phyloP scores from a whole-genome alignment of 176 grass and related monocot species.

The Tillandsia fasciculata region DNA sequence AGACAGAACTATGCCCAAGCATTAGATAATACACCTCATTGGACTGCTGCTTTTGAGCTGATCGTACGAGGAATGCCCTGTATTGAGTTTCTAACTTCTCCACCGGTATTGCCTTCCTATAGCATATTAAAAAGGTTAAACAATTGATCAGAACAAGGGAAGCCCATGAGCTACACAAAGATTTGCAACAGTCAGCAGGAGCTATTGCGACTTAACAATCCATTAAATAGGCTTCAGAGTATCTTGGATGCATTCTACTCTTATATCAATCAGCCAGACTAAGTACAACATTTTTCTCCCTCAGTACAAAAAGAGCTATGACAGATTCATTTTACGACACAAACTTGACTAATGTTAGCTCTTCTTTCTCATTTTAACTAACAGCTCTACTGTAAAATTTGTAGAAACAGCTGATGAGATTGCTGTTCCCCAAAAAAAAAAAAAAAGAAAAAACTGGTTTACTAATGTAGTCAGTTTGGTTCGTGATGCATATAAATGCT shows the following conservation, averaged over 20 bases:
- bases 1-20: neutral
- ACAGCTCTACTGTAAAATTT: no score
- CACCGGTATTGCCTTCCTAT: constrained; percentile 57
- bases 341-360: neutral
- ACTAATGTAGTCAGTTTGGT: no score
- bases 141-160: neutral
- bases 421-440: no score
- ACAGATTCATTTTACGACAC: neutral
- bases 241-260: neutral
- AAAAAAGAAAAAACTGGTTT: no score
- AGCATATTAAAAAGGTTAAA: neutral
- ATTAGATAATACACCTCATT: constrained; percentile 35
- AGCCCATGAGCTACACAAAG: neutral
- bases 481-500: no score
- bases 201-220: neutral
- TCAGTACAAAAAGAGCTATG: neutral
- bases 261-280: neutral
- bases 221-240: neutral
- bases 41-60: constrained; percentile 39
- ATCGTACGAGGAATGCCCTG: constrained; percentile 59
- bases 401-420: no score
- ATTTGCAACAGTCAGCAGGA: neutral
- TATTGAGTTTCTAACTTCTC: constrained; percentile 71
- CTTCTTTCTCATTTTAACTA: neutral
- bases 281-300: neutral